Percentiles rank a stretch among this genome's conserved stretches.
phyloP scores from a whole-genome alignment of 2,329 filamentous ascomycete genomes.

The Cladosporium sphaerospermum region DNA sequence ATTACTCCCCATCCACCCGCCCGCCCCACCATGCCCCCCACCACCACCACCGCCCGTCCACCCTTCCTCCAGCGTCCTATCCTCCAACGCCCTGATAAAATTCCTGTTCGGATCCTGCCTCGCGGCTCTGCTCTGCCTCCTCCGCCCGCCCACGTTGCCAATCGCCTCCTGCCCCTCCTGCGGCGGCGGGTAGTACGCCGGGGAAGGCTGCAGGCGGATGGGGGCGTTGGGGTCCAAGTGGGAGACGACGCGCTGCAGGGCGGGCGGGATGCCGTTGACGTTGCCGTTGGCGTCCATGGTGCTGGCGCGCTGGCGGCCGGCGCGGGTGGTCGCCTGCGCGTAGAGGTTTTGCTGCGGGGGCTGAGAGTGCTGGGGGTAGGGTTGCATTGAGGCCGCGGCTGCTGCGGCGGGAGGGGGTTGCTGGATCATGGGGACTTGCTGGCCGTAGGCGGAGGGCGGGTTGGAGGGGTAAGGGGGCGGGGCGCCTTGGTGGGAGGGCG shows the following conservation, averaged over 20 bases:
- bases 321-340: slow-evolving; percentile 67
- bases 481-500: slow-evolving; percentile 56
- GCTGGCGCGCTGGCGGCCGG: slow-evolving; percentile 79
- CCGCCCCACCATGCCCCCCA: neutral
- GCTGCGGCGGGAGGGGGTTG: slow-evolving; percentile 39
- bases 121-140: slow-evolving; percentile 53
- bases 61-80: slow-evolving; percentile 87
- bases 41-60: slow-evolving; percentile 36
- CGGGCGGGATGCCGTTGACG: slow-evolving; percentile 74
- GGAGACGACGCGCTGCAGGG: slow-evolving; percentile 90
- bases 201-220: slow-evolving; percentile 88
- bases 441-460: slow-evolving; percentile 57
- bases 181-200: slow-evolving; percentile 93
- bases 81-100: slow-evolving; percentile 91
- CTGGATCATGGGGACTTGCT: slow-evolving; percentile 64
- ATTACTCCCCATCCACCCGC: slow-evolving; percentile 17
- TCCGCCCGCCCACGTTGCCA: slow-evolving; percentile 63
- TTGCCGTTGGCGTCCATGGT: slow-evolving; percentile 96
- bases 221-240: slow-evolving; percentile 92
- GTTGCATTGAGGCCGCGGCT: slow-evolving; percentile 20
- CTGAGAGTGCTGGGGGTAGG: slow-evolving; percentile 28
- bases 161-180: slow-evolving; percentile 70
- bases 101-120: slow-evolving; percentile 59
- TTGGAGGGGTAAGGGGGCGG: slow-evolving; percentile 78
- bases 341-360: slow-evolving; percentile 62